Evolutionary conservation across 495 filamentous ascomycete genomes (phyloP).

Genomic region (Hyaloscypha bicolor): DNA sequence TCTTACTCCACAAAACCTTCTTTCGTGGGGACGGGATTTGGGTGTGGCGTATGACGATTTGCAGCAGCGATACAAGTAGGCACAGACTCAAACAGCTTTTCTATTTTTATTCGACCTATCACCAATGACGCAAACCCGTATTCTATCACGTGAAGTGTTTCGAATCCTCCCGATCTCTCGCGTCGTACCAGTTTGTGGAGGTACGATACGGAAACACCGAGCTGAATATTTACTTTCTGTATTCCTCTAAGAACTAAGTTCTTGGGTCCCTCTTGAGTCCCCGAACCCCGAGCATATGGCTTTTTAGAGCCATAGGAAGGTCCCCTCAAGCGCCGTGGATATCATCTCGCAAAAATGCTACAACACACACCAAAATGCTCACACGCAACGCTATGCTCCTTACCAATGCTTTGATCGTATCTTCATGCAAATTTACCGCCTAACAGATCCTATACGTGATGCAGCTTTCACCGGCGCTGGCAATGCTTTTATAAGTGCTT

Average conservation of each 20-base stretch:
- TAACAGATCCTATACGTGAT: conserved; percentile 30
- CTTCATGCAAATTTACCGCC: conserved; percentile 15
- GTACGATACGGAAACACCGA: no score
- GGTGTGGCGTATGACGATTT: not conserved
- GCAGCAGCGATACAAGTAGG: not conserved
- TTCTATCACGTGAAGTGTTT: not conserved
- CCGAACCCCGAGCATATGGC: not conserved
- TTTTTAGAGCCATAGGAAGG: not conserved
- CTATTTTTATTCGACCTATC: no score
- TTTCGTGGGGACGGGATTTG: not conserved
- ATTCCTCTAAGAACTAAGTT: no score
- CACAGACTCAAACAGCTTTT: not conserved
- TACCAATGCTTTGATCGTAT: conserved; percentile 4
- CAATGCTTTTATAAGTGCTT: conserved; percentile 28
- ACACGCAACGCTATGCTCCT: conserved; percentile 4
- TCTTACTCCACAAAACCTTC: conserved; percentile 4
- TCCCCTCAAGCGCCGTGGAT: conserved; percentile 21
- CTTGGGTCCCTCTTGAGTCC: no score
- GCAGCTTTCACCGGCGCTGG: conserved; percentile 31
- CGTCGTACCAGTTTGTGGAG: no score
- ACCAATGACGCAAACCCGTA: no score
- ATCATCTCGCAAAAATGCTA: conserved; percentile 25
- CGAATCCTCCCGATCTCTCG: not conserved
- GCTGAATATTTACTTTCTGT: no score
- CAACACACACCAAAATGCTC: conserved; percentile 23